Evolutionary conservation across 2,329 filamentous ascomycete species (phyloP), one percentile per base, ranked within the genome.

Genomic region (Byssoonygena ceratinophila): DNA sequence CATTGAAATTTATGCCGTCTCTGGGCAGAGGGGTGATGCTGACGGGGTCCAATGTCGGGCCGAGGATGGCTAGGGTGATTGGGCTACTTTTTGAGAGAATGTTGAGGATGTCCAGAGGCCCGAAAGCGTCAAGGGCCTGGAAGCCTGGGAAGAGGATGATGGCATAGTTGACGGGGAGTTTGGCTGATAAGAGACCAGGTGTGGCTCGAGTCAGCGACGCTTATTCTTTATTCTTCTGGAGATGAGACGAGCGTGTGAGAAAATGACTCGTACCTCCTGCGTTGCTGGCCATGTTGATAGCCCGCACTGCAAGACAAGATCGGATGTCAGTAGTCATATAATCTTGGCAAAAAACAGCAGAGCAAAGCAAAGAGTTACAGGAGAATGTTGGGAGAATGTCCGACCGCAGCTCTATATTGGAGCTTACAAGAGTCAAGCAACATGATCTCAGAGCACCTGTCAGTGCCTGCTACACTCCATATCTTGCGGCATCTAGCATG

Each of bases 51-150:
- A 68, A 55, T 7, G 58, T 65, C 18, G 63, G 57, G 5, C 64
- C 59, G 41, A 68, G 59, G 5, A 70, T 47, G n/a, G 61, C 58
- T 9, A 71, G 55, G 1, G 59, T 60, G 12, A 61, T 55, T 11
- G 43, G 43, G 2, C 62, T 52, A 11, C 40, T 55, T n/a, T 49
- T 53, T 4, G 64, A 60, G 41, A 66, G 57, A 4, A 59, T 40
- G 51, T 65, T 73, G 22, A 77, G 64, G 56, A 70, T 68, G 55
- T 76, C 72, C 12, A 78, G 61, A 5, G 74, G 75, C 4, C 74
- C 75, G 47, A 71, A 69, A 39, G 64, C 65, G 51, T 73, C 69
- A 4, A 71, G 61, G 18, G 68, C 66, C 59, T 74, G 66, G 57
- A 71, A 71, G 29, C 68, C 69, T 1, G 68, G 68, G 57, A 65